Conservation (phyloP, 2,329 filamentous ascomycete genomes). For the Penicillium palitans region DNA sequence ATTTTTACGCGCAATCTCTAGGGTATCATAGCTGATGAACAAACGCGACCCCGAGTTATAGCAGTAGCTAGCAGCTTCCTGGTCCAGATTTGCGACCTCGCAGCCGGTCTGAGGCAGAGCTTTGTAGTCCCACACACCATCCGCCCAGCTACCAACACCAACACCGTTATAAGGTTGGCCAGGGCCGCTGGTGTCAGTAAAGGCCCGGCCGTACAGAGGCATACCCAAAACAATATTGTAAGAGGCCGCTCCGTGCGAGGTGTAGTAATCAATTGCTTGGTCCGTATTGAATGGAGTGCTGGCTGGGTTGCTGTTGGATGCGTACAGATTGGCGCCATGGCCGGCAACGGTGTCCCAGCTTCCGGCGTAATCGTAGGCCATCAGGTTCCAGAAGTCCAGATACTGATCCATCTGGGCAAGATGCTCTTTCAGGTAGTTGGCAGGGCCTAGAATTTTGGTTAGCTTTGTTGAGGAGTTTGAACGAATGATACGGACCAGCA, state of each 20-base stretch:
- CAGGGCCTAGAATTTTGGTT: slow-evolving; percentile 32
- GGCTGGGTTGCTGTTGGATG: slow-evolving; percentile 55
- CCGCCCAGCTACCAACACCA: slow-evolving; percentile 75
- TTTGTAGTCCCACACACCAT: slow-evolving; percentile 87
- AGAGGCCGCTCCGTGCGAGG: slow-evolving; percentile 60
- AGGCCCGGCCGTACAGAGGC: slow-evolving; percentile 89
- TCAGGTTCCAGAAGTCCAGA: slow-evolving; percentile 43
- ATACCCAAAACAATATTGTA: slow-evolving; percentile 83
- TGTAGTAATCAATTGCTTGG: slow-evolving; percentile 70
- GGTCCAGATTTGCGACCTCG: slow-evolving; percentile 59
- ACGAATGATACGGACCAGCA: slow-evolving; percentile 33
- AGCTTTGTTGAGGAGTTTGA: background rate
- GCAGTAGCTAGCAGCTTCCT: slow-evolving; percentile 69
- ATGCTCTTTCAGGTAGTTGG: slow-evolving; percentile 46
- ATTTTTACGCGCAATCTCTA: slow-evolving; percentile 67
- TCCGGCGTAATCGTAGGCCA: slow-evolving; percentile 69
- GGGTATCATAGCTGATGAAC: slow-evolving; percentile 76
- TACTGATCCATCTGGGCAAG: slow-evolving; percentile 48
- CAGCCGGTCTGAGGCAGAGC: slow-evolving; percentile 69
- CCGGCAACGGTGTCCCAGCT: slow-evolving; percentile 72
- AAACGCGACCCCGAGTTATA: slow-evolving; percentile 62
- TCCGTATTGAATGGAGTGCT: slow-evolving; percentile 77
- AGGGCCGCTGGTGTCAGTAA: slow-evolving; percentile 72
- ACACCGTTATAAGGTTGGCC: slow-evolving; percentile 69
- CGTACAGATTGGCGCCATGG: slow-evolving; percentile 78